These are phyloP conservation scores for Megacollybia marginata DNA, from an alignment of 768 basidiomycete species.

Conservation along the genomic window DNA sequence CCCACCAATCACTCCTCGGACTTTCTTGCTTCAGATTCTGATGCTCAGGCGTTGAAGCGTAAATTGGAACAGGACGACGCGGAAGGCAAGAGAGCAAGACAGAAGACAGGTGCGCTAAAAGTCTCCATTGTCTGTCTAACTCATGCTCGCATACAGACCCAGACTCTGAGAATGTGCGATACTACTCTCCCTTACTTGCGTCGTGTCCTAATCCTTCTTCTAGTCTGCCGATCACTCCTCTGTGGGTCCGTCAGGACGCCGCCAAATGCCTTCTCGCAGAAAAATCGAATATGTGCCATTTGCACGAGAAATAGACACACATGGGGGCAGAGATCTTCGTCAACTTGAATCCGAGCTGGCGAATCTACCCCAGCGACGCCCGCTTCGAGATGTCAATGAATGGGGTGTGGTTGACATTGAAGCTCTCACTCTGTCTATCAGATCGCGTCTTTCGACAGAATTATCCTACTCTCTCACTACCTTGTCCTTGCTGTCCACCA, in stretches of 20 bases:
- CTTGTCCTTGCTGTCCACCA: conserved; percentile 71
- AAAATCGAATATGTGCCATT: conserved; percentile 88
- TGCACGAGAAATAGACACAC: conserved; percentile 63
- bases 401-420: conserved; percentile 91
- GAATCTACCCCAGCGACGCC: conserved; percentile 43
- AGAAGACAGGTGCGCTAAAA: conserved; percentile 52
- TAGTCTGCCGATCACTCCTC: conserved; percentile 4
- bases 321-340: conserved; percentile 78
- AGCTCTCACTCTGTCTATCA: conserved; percentile 86
- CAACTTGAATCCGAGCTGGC: conserved; percentile 54
- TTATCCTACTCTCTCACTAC: conserved; percentile 87
- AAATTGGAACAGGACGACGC: conserved; percentile 61
- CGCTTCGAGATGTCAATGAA: conserved; percentile 68
- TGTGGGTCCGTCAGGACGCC: conserved; percentile 7
- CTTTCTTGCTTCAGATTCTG: conserved; percentile 6
- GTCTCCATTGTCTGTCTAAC: too few relatives aligned
- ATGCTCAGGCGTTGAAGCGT: conserved; percentile 53
- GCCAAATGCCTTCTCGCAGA: conserved; percentile 52
- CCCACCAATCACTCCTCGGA: neutral
- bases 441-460: conserved; percentile 78
- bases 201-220: neutral
- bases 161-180: too few relatives aligned
- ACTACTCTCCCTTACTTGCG: too few relatives aligned
- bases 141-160: too few relatives aligned
- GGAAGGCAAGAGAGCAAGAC: conserved; percentile 62